Evolutionary conservation across 2,329 filamentous ascomycete genomes (phyloP), one percentile per base, ranked within the genome.

Genomic region (Fusarium metavorans): DNA sequence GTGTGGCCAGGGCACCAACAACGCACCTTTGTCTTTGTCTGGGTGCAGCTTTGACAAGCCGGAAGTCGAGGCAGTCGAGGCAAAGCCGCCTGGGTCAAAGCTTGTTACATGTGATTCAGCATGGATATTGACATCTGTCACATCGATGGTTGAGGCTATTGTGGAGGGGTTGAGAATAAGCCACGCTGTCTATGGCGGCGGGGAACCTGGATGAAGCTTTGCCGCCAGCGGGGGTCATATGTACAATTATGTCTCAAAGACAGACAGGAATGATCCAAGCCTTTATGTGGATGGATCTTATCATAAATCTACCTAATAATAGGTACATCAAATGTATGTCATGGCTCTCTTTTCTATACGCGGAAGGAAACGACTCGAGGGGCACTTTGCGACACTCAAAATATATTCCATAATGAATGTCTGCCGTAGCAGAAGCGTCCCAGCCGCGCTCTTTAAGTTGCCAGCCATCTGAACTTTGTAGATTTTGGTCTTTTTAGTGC

Each of bases 31-130:
- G 70, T 73, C 8, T 73, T 73, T 2, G 48, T 50, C 9, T 67
- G 63, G 0, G 71, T 45, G 11, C 67, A 73, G 8, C 45, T 52
- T 27, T 73, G 70, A 41, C 71, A 73, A 1, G 70, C 70, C 16
- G 67, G 71, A 3, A 73, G 9, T 25, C 70, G 66, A 14, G 70
- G 70, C 0, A 65, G 48, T 9, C 66, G 66, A 1, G 45, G 27
- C 27, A 23, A 14, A 23, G 30, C 20, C 27, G 35, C 5, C 35
- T 34, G 35, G 27, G 10, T 43, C 65, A 72, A 16, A n/a, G n/a
- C 18, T 20, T 32, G 27, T 25, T 35, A 32, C 52, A 32, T 35
- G 13, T 32, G 20, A n/a, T 56, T 56, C 52, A 35, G 32, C 30
- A 56, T n/a, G n/a, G 32, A 56, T 35, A 56, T 34, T 56, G 52